Base-by-base conservation (phyloP, 495 filamentous ascomycete species). In the Penicillium manginii region DNA sequence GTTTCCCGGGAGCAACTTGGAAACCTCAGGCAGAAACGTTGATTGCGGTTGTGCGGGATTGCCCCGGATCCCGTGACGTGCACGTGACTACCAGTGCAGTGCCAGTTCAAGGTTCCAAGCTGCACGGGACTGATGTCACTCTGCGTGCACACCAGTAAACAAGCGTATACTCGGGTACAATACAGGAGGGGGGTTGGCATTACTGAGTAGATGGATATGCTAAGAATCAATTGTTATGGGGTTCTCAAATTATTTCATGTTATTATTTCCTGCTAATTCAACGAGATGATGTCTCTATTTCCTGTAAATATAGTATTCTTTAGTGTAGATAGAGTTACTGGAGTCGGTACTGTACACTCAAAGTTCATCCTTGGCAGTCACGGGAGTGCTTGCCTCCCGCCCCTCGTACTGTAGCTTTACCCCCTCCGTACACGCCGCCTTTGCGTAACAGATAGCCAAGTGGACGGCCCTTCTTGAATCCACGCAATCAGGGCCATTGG, bases 61-160 rank as follows among this genome's bases (percentile, higher is more conserved):
- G 35, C 10, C 61, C 49, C 52, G 52, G 58, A 58, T 60, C 37
- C 50, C 59, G 45, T 59, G 49, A 47, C 10, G 6, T 17, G 23
- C 64, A 63, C 56, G 60, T 63, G 61, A 57, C 11, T 12, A n/a
- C 23, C 6, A 9, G 23, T 39, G 22, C 12, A n/a, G 35, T 12
- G 35, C 40, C n/a, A n/a, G n/a, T n/a, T n/a, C n/a, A n/a, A n/a
- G 6, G 40, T 18, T 17, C 17, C 40, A 17, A 43, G 37, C 57
- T 55, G 62, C 57, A 60, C 62, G 52, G 54, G 56, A 65, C 66
- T 66, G 69, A 75, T 69, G 72, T 75, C 72, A 75, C 67, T 71
- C 59, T 63, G 55, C 57, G 52, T 60, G 51, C 12, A 53, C 26
- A 29, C 26, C 26, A 59, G 66, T 62, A 69, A 62, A 67, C 64